These are phyloP conservation scores for Hypoxylon sp. DNA, from an alignment of 2,329 filamentous ascomycete species.

Conservation along the genomic window DNA sequence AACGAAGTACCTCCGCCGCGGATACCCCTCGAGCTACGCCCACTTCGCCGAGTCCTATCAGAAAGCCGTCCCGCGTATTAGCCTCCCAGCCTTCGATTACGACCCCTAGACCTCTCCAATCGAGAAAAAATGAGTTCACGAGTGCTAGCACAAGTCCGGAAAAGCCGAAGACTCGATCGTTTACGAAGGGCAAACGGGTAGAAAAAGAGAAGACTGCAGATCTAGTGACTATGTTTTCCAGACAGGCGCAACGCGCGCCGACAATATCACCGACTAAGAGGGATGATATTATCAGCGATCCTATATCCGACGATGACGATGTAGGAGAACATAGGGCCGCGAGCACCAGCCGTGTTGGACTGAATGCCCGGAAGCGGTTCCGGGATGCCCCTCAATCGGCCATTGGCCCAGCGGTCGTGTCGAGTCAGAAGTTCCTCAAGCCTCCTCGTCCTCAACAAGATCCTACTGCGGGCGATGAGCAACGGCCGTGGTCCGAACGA, in stretches of 20 bases:
- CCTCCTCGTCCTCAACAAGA: conserved; percentile 56
- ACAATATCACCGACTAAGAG: conserved; percentile 55
- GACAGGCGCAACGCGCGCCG: conserved; percentile 68
- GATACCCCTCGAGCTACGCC: conserved; percentile 34
- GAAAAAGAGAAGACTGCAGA: conserved; percentile 70
- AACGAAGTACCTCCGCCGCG: conserved; percentile 52
- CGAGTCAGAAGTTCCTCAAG: conserved; percentile 68
- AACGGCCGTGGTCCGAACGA: conserved; percentile 87
- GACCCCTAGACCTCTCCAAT: conserved; percentile 49
- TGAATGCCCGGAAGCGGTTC: conserved; percentile 69
- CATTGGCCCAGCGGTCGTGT: conserved; percentile 44
- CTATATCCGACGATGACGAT: conserved; percentile 74
- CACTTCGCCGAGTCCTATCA: conserved; percentile 49
- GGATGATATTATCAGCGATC: conserved; percentile 69
- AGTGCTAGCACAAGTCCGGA: conserved; percentile 64
- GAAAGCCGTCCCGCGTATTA: conserved; percentile 44
- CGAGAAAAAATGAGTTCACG: conserved; percentile 52
- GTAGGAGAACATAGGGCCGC: conserved; percentile 66
- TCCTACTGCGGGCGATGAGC: conserved; percentile 64
- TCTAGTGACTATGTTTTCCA: conserved; percentile 73
- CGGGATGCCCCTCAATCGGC: conserved; percentile 56
- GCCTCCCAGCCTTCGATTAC: conserved; percentile 46
- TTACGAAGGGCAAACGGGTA: conserved; percentile 57
- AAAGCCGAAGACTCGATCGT: conserved; percentile 56
- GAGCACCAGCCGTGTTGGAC: conserved; percentile 68